phyloP scores from a whole-genome alignment of 306 rosid genomes.

The Canavalia ensiformis region DNA sequence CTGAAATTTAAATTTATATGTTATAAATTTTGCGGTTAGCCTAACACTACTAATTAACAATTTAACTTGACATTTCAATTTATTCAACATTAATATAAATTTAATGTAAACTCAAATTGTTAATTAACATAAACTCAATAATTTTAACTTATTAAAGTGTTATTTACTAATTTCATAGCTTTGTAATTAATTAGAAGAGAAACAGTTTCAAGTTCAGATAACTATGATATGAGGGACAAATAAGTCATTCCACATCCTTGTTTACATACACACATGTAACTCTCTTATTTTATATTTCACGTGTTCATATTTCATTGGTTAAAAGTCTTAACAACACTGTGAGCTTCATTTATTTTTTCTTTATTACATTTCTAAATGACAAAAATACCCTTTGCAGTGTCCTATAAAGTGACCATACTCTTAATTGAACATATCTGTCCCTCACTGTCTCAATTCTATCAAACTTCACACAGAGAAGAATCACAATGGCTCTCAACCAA shows the following conservation, averaged over 20 bases:
- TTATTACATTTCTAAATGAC: slow-evolving; percentile 45
- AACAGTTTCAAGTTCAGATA: not conserved
- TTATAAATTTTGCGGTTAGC: slow-evolving; percentile 28
- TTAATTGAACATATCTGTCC: slow-evolving; percentile 1
- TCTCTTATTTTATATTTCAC: not conserved
- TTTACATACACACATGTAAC: not conserved
- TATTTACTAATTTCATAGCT: not conserved
- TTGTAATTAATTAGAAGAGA: not conserved
- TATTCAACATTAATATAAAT: slow-evolving; percentile 6
- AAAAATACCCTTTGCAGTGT: slow-evolving; percentile 41
- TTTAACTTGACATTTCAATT: slow-evolving; percentile 19
- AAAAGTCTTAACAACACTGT: not conserved
- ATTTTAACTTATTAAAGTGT: not conserved
- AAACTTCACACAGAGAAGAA: not conserved
- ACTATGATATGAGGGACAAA: slow-evolving; percentile 1
- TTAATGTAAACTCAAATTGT: no score
- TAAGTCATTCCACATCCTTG: not conserved
- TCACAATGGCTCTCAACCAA: slow-evolving; percentile 64
- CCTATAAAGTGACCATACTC: slow-evolving; percentile 40
- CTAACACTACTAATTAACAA: not conserved
- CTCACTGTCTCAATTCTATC: slow-evolving; percentile 5
- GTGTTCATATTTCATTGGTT: slow-evolving; percentile 26
- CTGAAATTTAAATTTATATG: slow-evolving; percentile 4
- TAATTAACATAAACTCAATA: not conserved
- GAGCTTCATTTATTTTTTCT: not conserved